These are phyloP conservation scores for Pseudonitzschia multiseries DNA, from an alignment of 108 stramenopile species.

Conservation along the genomic window DNA sequence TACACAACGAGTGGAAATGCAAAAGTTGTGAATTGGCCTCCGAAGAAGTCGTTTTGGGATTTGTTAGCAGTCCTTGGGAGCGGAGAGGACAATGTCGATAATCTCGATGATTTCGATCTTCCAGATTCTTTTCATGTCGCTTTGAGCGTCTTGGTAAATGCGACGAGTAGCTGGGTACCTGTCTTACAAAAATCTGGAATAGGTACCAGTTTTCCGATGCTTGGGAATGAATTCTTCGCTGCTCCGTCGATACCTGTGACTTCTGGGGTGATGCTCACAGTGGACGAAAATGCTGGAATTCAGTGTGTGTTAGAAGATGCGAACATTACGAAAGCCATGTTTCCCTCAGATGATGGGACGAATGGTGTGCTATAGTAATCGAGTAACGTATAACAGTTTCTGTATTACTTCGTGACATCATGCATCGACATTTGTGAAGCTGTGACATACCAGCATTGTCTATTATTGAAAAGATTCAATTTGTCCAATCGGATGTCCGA, in stretches of 20 bases:
- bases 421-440: too few relatives aligned
- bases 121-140: constrained; percentile 16
- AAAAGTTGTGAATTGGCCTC: constrained; percentile 55
- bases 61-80: not conserved
- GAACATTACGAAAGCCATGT: not conserved
- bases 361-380: not conserved
- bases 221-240: not conserved
- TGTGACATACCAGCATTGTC: too few relatives aligned
- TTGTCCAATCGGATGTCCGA: too few relatives aligned
- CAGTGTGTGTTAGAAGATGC: constrained; percentile 32
- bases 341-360: not conserved
- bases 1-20: constrained; percentile 52
- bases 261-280: constrained; percentile 41
- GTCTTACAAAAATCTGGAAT: not conserved
- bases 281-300: constrained; percentile 43
- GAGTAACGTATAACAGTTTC: too few relatives aligned
- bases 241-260: constrained; percentile 9
- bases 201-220: not conserved
- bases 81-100: constrained; percentile 20
- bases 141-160: not conserved
- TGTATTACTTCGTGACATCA: too few relatives aligned
- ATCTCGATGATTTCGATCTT: constrained; percentile 18
- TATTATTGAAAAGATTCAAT: too few relatives aligned
- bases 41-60: constrained; percentile 28
- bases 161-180: not conserved